Conservation (phyloP, 2,329 filamentous ascomycete genomes). For the Clarireedia sp. region DNA sequence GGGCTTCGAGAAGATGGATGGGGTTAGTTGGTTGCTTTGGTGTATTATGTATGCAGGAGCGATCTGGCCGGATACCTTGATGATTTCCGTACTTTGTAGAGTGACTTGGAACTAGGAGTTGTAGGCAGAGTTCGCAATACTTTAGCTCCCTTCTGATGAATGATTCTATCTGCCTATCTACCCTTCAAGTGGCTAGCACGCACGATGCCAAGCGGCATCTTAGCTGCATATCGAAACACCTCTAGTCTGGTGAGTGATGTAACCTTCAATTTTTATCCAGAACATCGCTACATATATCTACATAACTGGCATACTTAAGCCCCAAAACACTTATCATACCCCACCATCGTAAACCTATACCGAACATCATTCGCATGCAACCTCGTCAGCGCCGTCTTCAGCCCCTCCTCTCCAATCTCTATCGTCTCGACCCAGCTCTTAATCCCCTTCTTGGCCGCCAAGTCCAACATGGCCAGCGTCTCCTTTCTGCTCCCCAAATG, state of each 20-base stretch:
- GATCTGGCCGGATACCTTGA: conserved; percentile 4
- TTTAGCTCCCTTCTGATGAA: neutral
- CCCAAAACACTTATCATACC: conserved; percentile 59
- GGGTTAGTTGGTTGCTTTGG: neutral
- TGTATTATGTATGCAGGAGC: neutral
- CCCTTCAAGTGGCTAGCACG: neutral
- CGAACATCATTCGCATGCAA: conserved; percentile 65
- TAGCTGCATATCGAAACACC: too few relatives aligned
- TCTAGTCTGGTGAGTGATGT: too few relatives aligned
- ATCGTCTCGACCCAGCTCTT: conserved; percentile 67
- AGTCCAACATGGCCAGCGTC: conserved; percentile 62
- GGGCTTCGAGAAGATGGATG: neutral
- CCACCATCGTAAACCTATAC: conserved; percentile 65
- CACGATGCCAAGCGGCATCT: neutral
- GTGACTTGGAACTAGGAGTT: neutral
- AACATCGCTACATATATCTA: neutral
- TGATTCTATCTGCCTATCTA: neutral
- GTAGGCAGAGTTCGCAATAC: neutral
- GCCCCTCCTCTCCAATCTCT: conserved; percentile 60
- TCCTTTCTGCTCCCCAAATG: conserved; percentile 65
- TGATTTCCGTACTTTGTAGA: neutral
- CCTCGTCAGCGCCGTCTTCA: conserved; percentile 60
- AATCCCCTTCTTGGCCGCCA: conserved; percentile 62
- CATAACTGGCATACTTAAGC: neutral
- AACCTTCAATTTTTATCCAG: too few relatives aligned